Evolutionary conservation across 352 stramenopile species (phyloP), one percentile per base, ranked within the genome.

Genomic region (Phytopythium aichiense): DNA sequence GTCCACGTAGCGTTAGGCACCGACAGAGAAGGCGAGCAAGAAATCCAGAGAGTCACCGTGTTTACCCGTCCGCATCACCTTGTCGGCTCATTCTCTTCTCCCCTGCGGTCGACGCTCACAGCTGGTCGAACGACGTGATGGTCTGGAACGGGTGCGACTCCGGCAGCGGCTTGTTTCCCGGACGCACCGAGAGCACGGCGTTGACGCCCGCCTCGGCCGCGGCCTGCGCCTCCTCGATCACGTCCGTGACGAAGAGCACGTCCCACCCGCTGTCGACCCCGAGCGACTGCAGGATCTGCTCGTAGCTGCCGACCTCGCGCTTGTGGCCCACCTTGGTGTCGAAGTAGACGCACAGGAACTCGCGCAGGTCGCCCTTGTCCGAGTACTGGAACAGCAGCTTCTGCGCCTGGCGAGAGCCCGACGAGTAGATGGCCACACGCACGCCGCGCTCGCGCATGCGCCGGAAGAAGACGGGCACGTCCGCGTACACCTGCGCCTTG

Each of bases 381-480:
- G 87, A 92, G 69, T 96, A 86, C 64, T 90, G 74, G 63, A 97
- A 97, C 8, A 97, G 73, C 68, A 93, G 70, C 23, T 85, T 82
- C 66, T 97, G 90, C 18, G 90, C 90, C 55, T 90, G 75, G 20
- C 86, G 77, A 66, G 87, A 97, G 15, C 95, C 95, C 8, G 92
- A 98, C 42, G 88, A 98, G 72, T 98, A 99, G 66, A 98, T 98
- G 58, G 89, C 89, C 20, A 98, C 81, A 50, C 78, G 73, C 43
- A 97, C 77, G 51, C 81, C 80, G 22, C 77, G 71, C 4, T 68
- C 56, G 23, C 81, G 68, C 71, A 96, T 92, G 59, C 91, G 93
- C 23, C 86, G 51, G 22, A 98, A 65, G 54, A 94, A 92, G 11
- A 68, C 72, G 15, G 87, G 76, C 35, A 98, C 89, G 68, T 99